Conservation (phyloP, 352 stramenopile species). For the Globisporangium camurandrum region DNA sequence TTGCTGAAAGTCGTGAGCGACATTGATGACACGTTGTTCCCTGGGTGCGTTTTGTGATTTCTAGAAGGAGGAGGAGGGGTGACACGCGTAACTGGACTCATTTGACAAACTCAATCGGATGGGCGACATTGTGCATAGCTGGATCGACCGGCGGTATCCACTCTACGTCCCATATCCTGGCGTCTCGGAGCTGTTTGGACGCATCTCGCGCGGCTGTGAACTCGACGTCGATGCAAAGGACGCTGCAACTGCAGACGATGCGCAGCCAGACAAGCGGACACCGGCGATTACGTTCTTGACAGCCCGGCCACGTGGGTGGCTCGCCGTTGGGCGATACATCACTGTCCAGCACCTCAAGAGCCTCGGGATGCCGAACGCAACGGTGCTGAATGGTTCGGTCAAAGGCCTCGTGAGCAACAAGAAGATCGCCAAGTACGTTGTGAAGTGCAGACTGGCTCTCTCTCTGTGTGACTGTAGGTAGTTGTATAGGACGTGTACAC, state of each 20-base stretch:
- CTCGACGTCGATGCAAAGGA: too few species aligned
- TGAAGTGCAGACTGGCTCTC: too few species aligned
- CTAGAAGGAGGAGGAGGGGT: too few species aligned
- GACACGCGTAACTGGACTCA: neutral
- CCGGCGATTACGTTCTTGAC: slow-evolving; percentile 80
- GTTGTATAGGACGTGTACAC: neutral
- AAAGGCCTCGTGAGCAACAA: slow-evolving; percentile 74
- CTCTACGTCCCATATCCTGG: slow-evolving; percentile 75
- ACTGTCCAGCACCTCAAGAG: slow-evolving; percentile 75
- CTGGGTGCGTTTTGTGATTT: slow-evolving; percentile 38
- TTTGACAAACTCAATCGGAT: too few species aligned
- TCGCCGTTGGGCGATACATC: slow-evolving; percentile 71
- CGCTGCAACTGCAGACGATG: too few species aligned
- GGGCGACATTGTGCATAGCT: too few species aligned
- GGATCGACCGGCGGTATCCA: slow-evolving; percentile 65
- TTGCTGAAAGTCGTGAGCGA: slow-evolving; percentile 85
- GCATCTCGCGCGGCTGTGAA: slow-evolving; percentile 48
- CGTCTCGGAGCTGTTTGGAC: slow-evolving; percentile 59
- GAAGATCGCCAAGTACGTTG: slow-evolving; percentile 55
- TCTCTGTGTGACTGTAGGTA: too few species aligned
- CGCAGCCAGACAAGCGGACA: slow-evolving; percentile 19
- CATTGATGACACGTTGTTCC: slow-evolving; percentile 80
- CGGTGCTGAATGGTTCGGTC: slow-evolving; percentile 72
- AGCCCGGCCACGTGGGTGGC: slow-evolving; percentile 66
- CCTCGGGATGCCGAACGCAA: slow-evolving; percentile 64